Base-by-base conservation (phyloP, 495 filamentous ascomycete species). In the Penicillium verhagenii region DNA sequence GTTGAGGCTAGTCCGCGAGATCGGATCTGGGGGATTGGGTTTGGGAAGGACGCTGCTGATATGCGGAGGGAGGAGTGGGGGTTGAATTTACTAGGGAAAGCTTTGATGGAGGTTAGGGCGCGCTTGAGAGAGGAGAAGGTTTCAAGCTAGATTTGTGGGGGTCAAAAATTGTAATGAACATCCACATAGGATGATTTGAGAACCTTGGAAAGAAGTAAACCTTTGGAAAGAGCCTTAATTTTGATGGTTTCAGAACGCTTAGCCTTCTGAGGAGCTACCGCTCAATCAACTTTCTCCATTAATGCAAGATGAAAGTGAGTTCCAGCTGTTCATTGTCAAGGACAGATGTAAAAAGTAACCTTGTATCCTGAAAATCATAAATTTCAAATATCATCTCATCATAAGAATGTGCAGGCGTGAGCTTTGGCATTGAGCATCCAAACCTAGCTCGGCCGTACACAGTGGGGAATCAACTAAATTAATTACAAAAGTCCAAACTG, bases 1-100 rank as follows among this genome's bases (percentile, higher is more conserved):
- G 53, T 55, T 11, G 53, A 55, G 25, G 53, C 53, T 9, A 55
- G 53, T 43, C 53, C 53, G 6, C 13, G 35, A 9, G 53, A 55
- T 43, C 37, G 53, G 4, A 55, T 55, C n/a, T 55, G 53, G 53
- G 53, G 53, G n/a, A 26, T 55, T 40, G 53, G 53, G 19, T 55
- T 55, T 55, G 53, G 24, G 5, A 45, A 45, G 16, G 31, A 29
- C 13, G 29, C 33, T 55, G 53, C 53, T 4, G 45, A 19, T 0
- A 8, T 35, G 9, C 26, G 4, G 6, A 31, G 53, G 10, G 24
- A 49, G 7, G 6, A 24, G 20, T 55, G 53, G 53, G 53, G 53
- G 13, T 49, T 55, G 37, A 55, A 55, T 43, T 28, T 55, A 11
- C 24, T 55, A 25, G 53, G 53, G 1, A 47, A 55, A 14, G 53